phyloP scores from a whole-genome alignment of 768 basidiomycete genomes.

The Lentinula sp. region DNA sequence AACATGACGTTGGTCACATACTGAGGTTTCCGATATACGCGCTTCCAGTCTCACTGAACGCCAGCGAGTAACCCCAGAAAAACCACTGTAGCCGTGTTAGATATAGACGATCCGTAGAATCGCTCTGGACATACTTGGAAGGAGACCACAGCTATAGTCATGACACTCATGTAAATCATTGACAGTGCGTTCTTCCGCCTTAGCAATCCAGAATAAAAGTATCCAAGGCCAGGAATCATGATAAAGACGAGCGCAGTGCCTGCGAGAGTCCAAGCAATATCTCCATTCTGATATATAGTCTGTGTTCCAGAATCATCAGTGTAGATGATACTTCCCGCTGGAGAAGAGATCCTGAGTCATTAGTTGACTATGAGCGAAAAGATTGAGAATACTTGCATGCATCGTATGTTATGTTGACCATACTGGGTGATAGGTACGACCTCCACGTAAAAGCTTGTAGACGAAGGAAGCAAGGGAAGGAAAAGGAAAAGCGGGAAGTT shows the following conservation, averaged over 20 bases:
- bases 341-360: neutral
- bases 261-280: constrained; percentile 54
- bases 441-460: too few relatives aligned
- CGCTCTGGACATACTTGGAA: constrained; percentile 54
- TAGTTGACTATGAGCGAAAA: constrained; percentile 2
- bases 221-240: constrained; percentile 83
- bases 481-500: neutral
- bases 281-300: constrained; percentile 40
- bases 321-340: constrained; percentile 32
- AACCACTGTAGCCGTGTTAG: constrained; percentile 59
- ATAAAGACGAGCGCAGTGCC: constrained; percentile 80
- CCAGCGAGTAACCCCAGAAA: constrained; percentile 94
- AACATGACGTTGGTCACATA: constrained; percentile 25
- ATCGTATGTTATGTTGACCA: constrained; percentile 13
- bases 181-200: constrained; percentile 90
- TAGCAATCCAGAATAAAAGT: constrained; percentile 87
- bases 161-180: constrained; percentile 80
- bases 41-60: constrained; percentile 75
- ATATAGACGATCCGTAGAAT: constrained; percentile 1
- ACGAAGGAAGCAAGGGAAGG: neutral
- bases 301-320: constrained; percentile 22
- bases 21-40: constrained; percentile 84
- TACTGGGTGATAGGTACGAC: neutral
- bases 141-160: constrained; percentile 70
- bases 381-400: constrained; percentile 6